These are phyloP conservation scores for Globisporangium barbulae DNA, from an alignment of 352 stramenopile genomes.

Conservation along the genomic window DNA sequence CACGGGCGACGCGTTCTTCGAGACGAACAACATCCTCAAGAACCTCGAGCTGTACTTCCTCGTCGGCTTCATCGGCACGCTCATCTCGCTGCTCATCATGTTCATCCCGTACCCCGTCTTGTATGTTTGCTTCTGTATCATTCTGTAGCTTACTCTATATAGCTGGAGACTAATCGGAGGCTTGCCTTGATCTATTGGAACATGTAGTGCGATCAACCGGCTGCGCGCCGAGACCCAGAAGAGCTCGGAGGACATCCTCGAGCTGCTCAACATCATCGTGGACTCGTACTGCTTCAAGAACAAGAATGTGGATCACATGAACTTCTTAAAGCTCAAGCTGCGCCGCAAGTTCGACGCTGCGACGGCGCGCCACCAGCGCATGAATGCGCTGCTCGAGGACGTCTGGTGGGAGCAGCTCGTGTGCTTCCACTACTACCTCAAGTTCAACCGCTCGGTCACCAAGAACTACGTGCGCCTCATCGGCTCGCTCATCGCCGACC, in stretches of 20 bases:
- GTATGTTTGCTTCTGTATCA: conserved; percentile 27
- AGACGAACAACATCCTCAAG: conserved; percentile 60
- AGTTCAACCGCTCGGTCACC: conserved; percentile 66
- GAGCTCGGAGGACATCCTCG: conserved; percentile 52
- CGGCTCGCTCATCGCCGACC: conserved; percentile 57
- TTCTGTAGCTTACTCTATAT: not conserved
- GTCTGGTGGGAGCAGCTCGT: conserved; percentile 85
- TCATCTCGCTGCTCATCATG: conserved; percentile 71
- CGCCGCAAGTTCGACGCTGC: conserved; percentile 66
- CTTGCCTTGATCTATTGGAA: not conserved
- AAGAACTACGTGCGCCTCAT: conserved; percentile 70
- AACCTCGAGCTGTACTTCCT: conserved; percentile 78
- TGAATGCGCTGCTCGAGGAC: conserved; percentile 58
- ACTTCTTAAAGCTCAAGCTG: conserved; percentile 73
- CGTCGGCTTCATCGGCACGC: conserved; percentile 64
- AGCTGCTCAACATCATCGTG: conserved; percentile 78
- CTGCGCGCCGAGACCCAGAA: conserved; percentile 49
- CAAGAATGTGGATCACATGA: conserved; percentile 83
- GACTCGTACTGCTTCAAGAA: conserved; percentile 88
- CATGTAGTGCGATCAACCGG: conserved; percentile 49
- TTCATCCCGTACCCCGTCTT: conserved; percentile 79
- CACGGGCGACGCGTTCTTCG: conserved; percentile 41
- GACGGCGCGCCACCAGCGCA: conserved; percentile 43
- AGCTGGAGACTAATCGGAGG: not conserved
- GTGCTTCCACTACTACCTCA: conserved; percentile 58